phyloP scores from a whole-genome alignment of 345 rosid genomes.

The Populus davidiana region DNA sequence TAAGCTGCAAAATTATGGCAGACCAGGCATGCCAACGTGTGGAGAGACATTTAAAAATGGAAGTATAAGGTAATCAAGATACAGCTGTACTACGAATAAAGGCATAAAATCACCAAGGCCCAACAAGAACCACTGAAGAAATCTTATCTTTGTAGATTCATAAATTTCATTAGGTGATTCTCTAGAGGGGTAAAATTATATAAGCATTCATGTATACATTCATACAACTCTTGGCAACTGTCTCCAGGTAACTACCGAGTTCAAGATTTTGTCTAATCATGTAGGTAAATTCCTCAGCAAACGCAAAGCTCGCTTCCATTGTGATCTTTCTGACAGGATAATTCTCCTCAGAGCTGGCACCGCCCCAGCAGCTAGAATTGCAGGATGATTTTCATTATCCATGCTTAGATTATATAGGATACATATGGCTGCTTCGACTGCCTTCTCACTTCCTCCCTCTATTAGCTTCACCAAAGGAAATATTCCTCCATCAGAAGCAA shows the following conservation, averaged over 20 bases:
- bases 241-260: neutral
- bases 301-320: conserved; percentile 71
- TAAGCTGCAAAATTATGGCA: neutral
- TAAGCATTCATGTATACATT: neutral
- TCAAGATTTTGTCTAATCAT: conserved; percentile 14
- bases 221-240: neutral
- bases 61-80: no score
- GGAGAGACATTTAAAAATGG: no score
- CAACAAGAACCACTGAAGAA: neutral
- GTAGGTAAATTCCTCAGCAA: conserved; percentile 64
- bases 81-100: neutral
- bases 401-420: conserved; percentile 74
- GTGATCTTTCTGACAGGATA: conserved; percentile 56
- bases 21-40: neutral
- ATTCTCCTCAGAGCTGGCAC: conserved; percentile 69
- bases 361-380: conserved; percentile 74
- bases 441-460: conserved; percentile 54
- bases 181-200: neutral
- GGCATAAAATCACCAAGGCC: neutral
- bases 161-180: neutral
- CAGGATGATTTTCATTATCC: conserved; percentile 72
- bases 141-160: neutral
- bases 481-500: conserved; percentile 66
- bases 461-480: conserved; percentile 62
- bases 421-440: conserved; percentile 62